These are phyloP conservation scores for Alternaria conjuncta DNA, from an alignment of 2,329 filamentous ascomycete species.

Conservation along the genomic window DNA sequence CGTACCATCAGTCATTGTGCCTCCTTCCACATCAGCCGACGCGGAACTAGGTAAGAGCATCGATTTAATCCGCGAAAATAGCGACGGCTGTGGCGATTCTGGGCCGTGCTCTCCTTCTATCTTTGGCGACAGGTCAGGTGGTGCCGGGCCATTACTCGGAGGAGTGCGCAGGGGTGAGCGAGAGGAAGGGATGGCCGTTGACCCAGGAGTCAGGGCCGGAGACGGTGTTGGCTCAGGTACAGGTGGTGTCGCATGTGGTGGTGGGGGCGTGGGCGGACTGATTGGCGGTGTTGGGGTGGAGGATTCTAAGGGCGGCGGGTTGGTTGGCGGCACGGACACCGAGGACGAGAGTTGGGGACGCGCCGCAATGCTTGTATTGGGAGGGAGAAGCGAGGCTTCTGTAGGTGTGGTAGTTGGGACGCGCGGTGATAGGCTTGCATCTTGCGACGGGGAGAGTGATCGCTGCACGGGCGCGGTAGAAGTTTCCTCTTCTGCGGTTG, in stretches of 20 bases:
- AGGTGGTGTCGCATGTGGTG: neutral
- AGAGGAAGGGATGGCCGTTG: neutral
- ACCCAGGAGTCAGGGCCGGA: neutral
- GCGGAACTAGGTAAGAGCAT: fast-evolving
- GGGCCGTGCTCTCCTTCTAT: neutral
- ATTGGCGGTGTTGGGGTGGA: neutral
- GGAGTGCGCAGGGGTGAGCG: neutral
- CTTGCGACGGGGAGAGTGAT: neutral
- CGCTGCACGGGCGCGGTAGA: neutral
- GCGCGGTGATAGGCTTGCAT: neutral
- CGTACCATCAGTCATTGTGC: neutral
- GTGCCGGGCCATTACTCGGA: neutral
- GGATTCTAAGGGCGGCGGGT: neutral
- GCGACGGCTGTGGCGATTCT: neutral
- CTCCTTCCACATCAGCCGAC: neutral
- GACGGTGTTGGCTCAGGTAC: neutral
- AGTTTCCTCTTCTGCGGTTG: neutral
- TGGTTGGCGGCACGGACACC: neutral
- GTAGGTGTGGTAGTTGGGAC: neutral
- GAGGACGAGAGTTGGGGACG: neutral
- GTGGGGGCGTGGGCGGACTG: neutral
- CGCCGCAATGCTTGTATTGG: neutral
- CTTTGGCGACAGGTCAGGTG: neutral
- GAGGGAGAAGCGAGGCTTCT: neutral
- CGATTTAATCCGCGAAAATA: neutral